A percentile compares a stretch with the other conserved stretches of the same genome.
Conservation (phyloP, 176 grass and related monocot genomes). For the Melocanna baccifera region DNA sequence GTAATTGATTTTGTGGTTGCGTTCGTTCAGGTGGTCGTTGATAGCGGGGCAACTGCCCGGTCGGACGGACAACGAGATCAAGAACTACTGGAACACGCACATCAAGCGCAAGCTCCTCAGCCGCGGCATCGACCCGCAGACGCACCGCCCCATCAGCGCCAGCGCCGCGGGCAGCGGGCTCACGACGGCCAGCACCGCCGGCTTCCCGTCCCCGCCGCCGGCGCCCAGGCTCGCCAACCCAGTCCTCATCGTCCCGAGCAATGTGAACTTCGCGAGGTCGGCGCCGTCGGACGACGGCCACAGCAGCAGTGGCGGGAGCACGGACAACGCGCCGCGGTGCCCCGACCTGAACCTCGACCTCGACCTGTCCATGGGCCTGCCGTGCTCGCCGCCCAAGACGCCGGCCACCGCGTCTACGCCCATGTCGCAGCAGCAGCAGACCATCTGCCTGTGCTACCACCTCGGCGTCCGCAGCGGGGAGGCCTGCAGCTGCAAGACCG, state of each 20-base stretch:
- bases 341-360: constrained; percentile 87
- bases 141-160: constrained; percentile 55
- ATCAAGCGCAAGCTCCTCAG: constrained; percentile 83
- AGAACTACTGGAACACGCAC: constrained; percentile 98
- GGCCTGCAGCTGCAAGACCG: constrained; percentile 58
- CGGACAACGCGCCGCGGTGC: constrained; percentile 58
- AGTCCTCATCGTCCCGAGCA: not conserved
- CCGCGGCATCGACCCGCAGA: constrained; percentile 84
- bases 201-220: constrained; percentile 5
- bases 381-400: constrained; percentile 49
- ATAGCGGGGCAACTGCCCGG: constrained; percentile 80
- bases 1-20: not conserved
- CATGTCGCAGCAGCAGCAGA: constrained; percentile 31
- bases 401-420: constrained; percentile 24
- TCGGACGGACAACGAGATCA: constrained; percentile 91
- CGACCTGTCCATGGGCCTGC: constrained; percentile 73
- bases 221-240: not conserved
- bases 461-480: constrained; percentile 58
- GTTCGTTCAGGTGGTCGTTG: constrained; percentile 64
- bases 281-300: constrained; percentile 30
- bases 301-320: constrained; percentile 63
- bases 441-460: constrained; percentile 72
- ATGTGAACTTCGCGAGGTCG: constrained; percentile 7
- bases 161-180: not conserved
- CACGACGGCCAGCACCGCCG: constrained; percentile 13